These are phyloP conservation scores for Amborella trichopoda DNA, from an alignment of 164 flowering plant species.

Conservation along the genomic window DNA sequence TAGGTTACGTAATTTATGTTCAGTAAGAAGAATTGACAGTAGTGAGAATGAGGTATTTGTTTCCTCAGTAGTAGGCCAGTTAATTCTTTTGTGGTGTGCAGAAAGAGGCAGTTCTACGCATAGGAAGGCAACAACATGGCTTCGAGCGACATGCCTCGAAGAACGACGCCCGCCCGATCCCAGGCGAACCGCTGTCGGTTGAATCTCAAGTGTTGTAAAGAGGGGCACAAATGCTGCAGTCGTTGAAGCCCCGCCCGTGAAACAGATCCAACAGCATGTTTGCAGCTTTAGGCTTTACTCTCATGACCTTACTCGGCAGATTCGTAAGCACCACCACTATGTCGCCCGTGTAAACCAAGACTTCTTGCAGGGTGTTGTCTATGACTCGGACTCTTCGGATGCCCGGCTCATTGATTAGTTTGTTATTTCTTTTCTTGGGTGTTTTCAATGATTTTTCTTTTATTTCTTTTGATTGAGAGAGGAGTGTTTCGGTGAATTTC, in stretches of 20 bases:
- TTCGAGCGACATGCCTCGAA: conserved; percentile 36
- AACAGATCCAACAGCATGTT: conserved; percentile 52
- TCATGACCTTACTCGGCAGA: conserved; percentile 80
- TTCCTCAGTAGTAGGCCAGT: too few relatives aligned
- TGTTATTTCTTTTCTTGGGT: neutral
- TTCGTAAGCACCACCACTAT: conserved; percentile 81
- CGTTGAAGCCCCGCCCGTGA: conserved; percentile 61
- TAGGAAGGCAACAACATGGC: too few relatives aligned
- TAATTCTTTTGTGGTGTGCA: too few relatives aligned
- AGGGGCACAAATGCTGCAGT: conserved; percentile 67
- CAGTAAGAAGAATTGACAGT: too few relatives aligned
- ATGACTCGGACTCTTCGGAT: conserved; percentile 42
- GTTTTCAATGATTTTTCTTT: neutral
- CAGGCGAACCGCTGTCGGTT: conserved; percentile 40
- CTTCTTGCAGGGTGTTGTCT: conserved; percentile 86
- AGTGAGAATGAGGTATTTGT: too few relatives aligned
- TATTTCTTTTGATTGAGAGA: neutral
- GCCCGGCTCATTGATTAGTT: conserved; percentile 63
- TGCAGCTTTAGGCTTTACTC: conserved; percentile 69
- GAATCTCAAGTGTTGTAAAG: conserved; percentile 37
- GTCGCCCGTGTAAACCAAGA: conserved; percentile 60
- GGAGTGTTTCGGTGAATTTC: neutral
- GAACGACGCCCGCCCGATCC: conserved; percentile 13
- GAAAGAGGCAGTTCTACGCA: too few relatives aligned
- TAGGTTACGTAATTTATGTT: too few relatives aligned